These are phyloP conservation scores for Erigeron canadensis DNA, from an alignment of 129 eudicot genomes.

Conservation along the genomic window DNA sequence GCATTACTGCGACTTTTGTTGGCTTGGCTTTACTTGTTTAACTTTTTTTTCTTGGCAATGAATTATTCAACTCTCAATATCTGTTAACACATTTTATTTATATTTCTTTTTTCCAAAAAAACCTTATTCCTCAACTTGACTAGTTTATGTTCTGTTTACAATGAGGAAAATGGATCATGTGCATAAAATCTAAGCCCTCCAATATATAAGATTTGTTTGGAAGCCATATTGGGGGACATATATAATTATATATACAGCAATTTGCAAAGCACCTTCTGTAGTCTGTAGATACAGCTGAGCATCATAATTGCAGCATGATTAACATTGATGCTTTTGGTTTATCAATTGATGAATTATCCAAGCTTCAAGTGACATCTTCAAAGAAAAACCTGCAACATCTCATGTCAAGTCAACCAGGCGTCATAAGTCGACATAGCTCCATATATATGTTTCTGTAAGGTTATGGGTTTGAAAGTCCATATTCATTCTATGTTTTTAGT, in stretches of 20 bases:
- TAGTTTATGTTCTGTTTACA: background rate
- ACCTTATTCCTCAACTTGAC: background rate
- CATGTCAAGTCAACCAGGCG: no score
- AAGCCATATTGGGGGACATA: no score
- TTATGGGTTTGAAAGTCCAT: background rate
- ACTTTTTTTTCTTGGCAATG: no score
- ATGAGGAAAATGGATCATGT: slow-evolving; percentile 1
- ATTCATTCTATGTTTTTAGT: background rate
- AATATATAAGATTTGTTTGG: slow-evolving; percentile 6
- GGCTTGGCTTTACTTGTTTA: no score
- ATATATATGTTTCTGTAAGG: no score
- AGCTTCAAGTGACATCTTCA: background rate
- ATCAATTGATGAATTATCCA: background rate
- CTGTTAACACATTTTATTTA: no score
- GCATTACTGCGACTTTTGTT: no score
- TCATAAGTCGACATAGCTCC: no score
- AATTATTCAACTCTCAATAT: no score
- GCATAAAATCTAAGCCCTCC: slow-evolving; percentile 1
- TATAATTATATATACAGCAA: background rate
- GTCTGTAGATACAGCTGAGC: slow-evolving; percentile 16
- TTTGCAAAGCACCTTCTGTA: background rate
- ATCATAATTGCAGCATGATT: slow-evolving; percentile 24
- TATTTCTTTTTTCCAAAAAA: no score
- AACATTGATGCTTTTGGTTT: background rate
- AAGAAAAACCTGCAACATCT: background rate